Evolutionary conservation across 169 alveolate genomes (phyloP), one percentile per base, ranked within the genome.

Genomic region (Plasmodium malariae): DNA sequence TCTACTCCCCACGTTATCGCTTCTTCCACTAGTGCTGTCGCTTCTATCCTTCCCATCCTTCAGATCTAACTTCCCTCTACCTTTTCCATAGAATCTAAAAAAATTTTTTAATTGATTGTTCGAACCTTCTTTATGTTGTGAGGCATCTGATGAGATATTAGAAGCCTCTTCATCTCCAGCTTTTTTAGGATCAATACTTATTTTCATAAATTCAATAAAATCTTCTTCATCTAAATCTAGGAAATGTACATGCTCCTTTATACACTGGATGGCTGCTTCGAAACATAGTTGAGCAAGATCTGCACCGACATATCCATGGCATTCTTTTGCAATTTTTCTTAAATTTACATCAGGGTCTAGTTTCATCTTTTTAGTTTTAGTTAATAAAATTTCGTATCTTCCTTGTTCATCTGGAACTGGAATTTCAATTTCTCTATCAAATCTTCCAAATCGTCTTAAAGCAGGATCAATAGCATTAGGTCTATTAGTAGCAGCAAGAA

Each of bases 251-350:
- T 91, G 91, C 37, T 94, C 96, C 30, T 93, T 89, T 21, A 94
- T 94, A 54, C 96, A 93, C 72, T 93, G 91, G 93, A 94, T 94
- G 28, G 98, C 98, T 0, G 99, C 99, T 71, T 96, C 98, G 60
- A 96, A 95, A 57, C 97, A 96, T 26, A 97, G 88, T 43, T 97
- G 97, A 26, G 97, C 94, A 9, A 97, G 89, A 74, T 97, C 99
- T 6, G 99, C 99, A 1, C 98, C 98, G 37, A 97, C 98, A 92
- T 94, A 97, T 0, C 99, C 99, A 45, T 98, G 99, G 37, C 98
- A 95, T 80, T 95, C 97, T 68, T 95, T 96, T 9, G 98, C 98
- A 3, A 97, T 89, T 71, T 95, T 96, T 62, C 92, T 68, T 43
- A 95, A 92, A 67, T 96, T 94, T 1, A 96, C 96, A 63, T 96